Evolutionary conservation across 164 flowering plant species (phyloP).

Genomic region (Taxillus chinensis): DNA sequence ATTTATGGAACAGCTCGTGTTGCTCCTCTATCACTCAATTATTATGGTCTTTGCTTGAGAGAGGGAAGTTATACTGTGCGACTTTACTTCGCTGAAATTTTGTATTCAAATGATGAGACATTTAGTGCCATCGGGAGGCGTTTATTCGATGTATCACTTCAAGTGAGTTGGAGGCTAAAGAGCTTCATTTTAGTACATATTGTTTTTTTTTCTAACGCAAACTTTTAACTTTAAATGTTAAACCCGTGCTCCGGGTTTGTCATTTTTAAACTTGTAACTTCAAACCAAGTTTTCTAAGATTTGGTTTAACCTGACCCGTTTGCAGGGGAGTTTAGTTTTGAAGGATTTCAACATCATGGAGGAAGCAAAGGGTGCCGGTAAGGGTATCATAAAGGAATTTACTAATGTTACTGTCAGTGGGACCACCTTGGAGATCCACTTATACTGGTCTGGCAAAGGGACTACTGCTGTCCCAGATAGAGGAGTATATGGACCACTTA

Average conservation of each 20-base stretch:
- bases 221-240: too few relatives aligned
- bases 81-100: conserved; percentile 84
- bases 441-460: conserved; percentile 88
- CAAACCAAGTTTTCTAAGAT: background rate
- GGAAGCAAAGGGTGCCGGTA: conserved; percentile 53
- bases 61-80: conserved; percentile 61
- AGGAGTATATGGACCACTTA: conserved; percentile 78
- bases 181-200: too few relatives aligned
- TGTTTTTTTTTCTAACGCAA: too few relatives aligned
- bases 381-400: conserved; percentile 18
- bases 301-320: background rate
- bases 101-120: conserved; percentile 34
- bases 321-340: conserved; percentile 27
- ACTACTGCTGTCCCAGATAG: conserved; percentile 55
- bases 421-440: conserved; percentile 59
- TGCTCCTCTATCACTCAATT: conserved; percentile 62
- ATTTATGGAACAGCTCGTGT: conserved; percentile 33
- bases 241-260: too few relatives aligned
- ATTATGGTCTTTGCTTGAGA: conserved; percentile 68
- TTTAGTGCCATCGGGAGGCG: conserved; percentile 58
- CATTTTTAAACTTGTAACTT: background rate
- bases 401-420: conserved; percentile 29
- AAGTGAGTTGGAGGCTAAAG: conserved; percentile 29
- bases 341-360: conserved; percentile 49
- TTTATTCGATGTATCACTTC: conserved; percentile 67